Base-by-base conservation (phyloP, 768 basidiomycete genomes). In the Tulasnella sp. region DNA sequence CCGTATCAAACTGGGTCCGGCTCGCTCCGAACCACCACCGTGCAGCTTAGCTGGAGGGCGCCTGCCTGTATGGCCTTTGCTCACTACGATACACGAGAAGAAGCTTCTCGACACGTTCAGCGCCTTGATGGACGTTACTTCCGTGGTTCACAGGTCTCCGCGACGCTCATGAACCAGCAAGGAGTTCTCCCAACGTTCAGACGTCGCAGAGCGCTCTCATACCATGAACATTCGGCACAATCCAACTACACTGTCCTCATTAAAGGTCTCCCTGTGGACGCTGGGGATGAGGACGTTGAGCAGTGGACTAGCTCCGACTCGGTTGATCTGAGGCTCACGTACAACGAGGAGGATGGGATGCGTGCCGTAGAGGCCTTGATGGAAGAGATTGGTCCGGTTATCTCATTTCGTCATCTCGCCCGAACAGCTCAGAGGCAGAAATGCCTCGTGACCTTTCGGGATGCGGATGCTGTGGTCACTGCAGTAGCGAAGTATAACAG, bases 1-100 rank as follows among this genome's bases (percentile, higher is more conserved):
- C 2, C 70, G 77, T 0, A 68, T 80, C 15, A 74, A 27, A 61
- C 62, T 76, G 56, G 69, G 70, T 1, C 67, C 62, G 0, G 49
- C 65, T 2, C 71, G 74, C 68, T 86, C 24, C 71, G 70, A 11
- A 82, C 85, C 60, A 79, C 75, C 0, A 71, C 75, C 1, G 78
- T 85, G 9, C 76, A 77, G 15, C 68, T 90, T 30, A 68, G 73
- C 15, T 85, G 84, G 78, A 77, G 80, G 3, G 77, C 76, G 2
- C 82, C 88, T 0, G 68, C 70, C 19, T 75, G 74, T 43, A 72
- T 72, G 1, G 84, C 77, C 0, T 90, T 79, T 60, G 80, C 78
- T 12, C 87, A 88, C 1, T 90, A 84, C 63, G 66, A 71, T 0
- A 76, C 73, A 0, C 63, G 71, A 53, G 70, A 71, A 44, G 71